Base-by-base conservation (phyloP, 2,329 filamentous ascomycete genomes). In the Didymella segeticola region DNA sequence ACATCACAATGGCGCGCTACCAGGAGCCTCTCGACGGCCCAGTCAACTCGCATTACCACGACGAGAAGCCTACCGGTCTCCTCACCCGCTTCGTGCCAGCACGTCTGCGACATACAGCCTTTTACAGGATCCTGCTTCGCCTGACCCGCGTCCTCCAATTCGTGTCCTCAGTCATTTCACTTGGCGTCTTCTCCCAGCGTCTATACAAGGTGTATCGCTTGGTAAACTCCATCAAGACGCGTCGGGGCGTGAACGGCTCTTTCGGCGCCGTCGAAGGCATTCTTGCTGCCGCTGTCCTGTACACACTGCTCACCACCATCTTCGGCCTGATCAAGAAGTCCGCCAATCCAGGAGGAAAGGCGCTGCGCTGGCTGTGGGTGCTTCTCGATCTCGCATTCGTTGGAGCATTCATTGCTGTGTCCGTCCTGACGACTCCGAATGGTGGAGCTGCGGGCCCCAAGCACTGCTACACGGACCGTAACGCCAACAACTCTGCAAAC, bases 191-290 rank as follows among this genome's bases (percentile, higher is more conserved):
- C 71, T 75, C 74, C n/a, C 56, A 61, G 4, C 76, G 77, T 22
- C 23, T 79, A 9, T 69, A 68, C 64, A 77, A 76, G 33, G 73
- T 79, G 45, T 72, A 75, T 54, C 72, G 70, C 19, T 71, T 78
- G 25, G 65, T 69, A 54, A 72, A 68, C 60, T 66, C 45, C 25
- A 64, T 70, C 60, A 71, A 69, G 41, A 60, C 57, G 1, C 60
- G 63, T 19, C 61, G 61, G 23, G 67, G 67, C 20, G 55, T 74
- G n/a, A 60, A 64, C 22, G 43, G 66, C 17, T 68, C 73, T 30
- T 75, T 72, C 37, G 70, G 73, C 20, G 75, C 77, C 15, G 77
- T 80, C 30, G 76, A 79, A 59, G 77, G 77, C 47, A 79, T 79
- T 39, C 72, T 80, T 19, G 74, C 76, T 9, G 78, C 78, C 5